phyloP scores from a whole-genome alignment of 2,329 filamentous ascomycete genomes.

The Grosmannia penicillata region DNA sequence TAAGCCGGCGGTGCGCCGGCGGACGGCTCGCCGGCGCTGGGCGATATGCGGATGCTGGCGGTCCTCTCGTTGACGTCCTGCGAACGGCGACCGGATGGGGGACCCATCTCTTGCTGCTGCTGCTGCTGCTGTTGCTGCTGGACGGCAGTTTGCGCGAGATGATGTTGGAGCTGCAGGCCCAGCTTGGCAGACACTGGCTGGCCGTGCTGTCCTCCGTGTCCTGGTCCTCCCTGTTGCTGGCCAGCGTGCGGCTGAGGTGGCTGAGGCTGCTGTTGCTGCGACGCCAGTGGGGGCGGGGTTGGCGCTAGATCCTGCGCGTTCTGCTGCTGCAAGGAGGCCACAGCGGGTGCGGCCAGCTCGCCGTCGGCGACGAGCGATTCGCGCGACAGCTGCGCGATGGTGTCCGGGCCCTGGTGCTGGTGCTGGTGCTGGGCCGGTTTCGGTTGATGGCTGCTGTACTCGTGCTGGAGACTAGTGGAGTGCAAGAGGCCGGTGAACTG shows the following conservation, averaged over 20 bases:
- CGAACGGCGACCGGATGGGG: constrained; percentile 28
- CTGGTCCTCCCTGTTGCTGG: too few species aligned
- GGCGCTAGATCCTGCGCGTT: constrained; percentile 3
- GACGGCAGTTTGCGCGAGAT: neutral
- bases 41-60: constrained; percentile 18
- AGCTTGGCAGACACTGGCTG: too few species aligned
- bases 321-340: constrained; percentile 17
- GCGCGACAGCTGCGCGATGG: constrained; percentile 46
- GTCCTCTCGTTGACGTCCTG: constrained; percentile 32
- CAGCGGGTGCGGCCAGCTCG: constrained; percentile 22
- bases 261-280: constrained; percentile 3
- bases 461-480: constrained; percentile 18
- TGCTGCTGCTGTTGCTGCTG: constrained; percentile 3
- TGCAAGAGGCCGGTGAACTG: too few species aligned
- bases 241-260: constrained; percentile 20
- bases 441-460: constrained; percentile 17
- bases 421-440: constrained; percentile 11
- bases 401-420: constrained; percentile 39
- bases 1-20: constrained; percentile 35
- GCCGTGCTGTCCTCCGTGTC: too few species aligned
- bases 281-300: constrained; percentile 7
- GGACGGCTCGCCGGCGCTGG: constrained; percentile 21
- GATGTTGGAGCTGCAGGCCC: too few species aligned
- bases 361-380: constrained; percentile 40
- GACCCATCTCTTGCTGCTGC: constrained; percentile 27